Base-by-base conservation (phyloP, 768 basidiomycete genomes). In the Saitozyma sp. region DNA sequence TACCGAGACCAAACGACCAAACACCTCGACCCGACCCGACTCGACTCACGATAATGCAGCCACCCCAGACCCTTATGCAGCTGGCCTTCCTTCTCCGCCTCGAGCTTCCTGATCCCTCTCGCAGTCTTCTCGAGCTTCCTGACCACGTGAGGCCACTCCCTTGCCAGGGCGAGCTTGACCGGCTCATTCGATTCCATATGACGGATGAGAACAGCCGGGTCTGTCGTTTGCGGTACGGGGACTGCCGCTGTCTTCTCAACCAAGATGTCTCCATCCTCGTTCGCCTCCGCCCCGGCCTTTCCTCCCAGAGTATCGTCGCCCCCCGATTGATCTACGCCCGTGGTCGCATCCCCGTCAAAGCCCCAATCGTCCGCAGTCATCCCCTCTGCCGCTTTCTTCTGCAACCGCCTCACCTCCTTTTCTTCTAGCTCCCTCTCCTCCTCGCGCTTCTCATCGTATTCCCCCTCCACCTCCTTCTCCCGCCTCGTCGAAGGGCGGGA, bases 371-470 rank as follows among this genome's bases (percentile, higher is more conserved):
- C 87, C 9, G 69, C 80, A 83, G 61, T 62, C 9, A 95, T 83
- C 10, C 79, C 84, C 66, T 90, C 88, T 40, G 88, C 83, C 20
- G 85, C 82, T 80, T 90, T 92, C 43, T 81, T 78, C 77, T 95
- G 94, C 50, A 95, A 79, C 61, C 91, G 83, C 68, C 80, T 86
- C 8, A 89, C 90, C 78, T 97, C 93, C 74, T 89, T 87, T 76
- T 91, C 91, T 73, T 97, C 92, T 54, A 95, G 80, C 67, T 89
- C 88, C 71, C 90, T 85, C 41, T 87, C 89, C 78, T 95, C 93
- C 70, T 95, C 93, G 66, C 94, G 89, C 68, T 90, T 90, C 43
- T 77, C 88, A 40, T 89, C 91, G 76, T 91, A 92, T 5, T 89
- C 90, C 4, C 62, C 68, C 38, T 71, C 68, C 16, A 68, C 67